A percentile compares a stretch with the other conserved stretches of the same genome.
phyloP scores from a whole-genome alignment of 306 rosid species.

The Medicago ruthenica region DNA sequence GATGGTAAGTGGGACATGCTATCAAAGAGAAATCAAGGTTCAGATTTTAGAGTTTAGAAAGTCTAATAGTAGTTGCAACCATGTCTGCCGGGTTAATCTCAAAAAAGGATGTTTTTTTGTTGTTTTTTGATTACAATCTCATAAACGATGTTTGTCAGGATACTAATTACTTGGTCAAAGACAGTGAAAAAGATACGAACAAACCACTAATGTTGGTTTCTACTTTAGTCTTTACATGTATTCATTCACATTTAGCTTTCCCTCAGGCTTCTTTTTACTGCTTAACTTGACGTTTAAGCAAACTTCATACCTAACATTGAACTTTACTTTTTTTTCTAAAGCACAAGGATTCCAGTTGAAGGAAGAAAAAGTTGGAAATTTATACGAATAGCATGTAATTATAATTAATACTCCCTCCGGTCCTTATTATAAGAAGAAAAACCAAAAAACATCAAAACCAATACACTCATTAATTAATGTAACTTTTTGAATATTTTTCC shows the following conservation, averaged over 20 bases:
- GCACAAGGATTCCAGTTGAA: conserved; percentile 1
- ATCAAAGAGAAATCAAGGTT: background rate
- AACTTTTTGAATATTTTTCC: too few relatives aligned
- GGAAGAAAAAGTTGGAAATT: conserved; percentile 14
- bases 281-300: conserved; percentile 25
- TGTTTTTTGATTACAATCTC: too few relatives aligned
- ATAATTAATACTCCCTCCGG: background rate
- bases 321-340: background rate
- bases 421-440: too few relatives aligned
- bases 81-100: background rate
- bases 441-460: too few relatives aligned
- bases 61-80: background rate
- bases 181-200: background rate
- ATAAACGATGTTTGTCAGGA: background rate
- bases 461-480: too few relatives aligned
- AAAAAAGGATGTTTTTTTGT: too few relatives aligned
- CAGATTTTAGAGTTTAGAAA: background rate
- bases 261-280: background rate
- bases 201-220: background rate
- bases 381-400: background rate
- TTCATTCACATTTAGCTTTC: background rate
- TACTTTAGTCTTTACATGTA: conserved; percentile 14
- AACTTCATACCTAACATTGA: background rate
- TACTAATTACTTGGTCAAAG: background rate
- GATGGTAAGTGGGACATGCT: background rate